Conservation (phyloP, 768 basidiomycete genomes). For the Termitomyces sp. region DNA sequence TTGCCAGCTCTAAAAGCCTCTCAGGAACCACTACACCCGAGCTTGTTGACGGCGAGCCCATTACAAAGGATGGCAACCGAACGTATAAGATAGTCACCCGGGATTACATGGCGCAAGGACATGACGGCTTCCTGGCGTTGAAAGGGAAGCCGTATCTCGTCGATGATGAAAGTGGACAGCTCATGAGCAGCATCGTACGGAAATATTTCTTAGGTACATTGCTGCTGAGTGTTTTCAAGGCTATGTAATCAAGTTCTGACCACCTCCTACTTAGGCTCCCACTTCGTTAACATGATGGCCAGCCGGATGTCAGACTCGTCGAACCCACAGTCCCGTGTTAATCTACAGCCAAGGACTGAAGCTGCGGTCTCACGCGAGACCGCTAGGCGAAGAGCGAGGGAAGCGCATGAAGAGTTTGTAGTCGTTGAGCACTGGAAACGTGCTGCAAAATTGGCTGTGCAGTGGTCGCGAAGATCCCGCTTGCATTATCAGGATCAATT, state of each 20-base stretch:
- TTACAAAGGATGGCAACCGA: conserved; percentile 49
- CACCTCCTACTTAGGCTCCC: conserved; percentile 48
- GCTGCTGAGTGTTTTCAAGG: background rate
- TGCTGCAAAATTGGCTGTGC: conserved; percentile 33
- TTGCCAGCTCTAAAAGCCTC: conserved; percentile 14
- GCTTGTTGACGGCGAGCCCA: conserved; percentile 43
- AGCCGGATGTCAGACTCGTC: conserved; percentile 25
- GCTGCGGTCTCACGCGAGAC: conserved; percentile 44
- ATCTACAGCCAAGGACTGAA: conserved; percentile 37
- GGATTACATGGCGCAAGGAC: conserved; percentile 79
- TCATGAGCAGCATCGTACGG: conserved; percentile 75
- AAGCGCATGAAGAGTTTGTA: conserved; percentile 15
- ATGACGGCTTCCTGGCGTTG: conserved; percentile 75
- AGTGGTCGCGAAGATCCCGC: conserved; percentile 37
- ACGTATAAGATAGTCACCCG: conserved; percentile 81
- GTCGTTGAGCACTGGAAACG: conserved; percentile 44
- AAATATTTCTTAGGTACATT: conserved; percentile 74
- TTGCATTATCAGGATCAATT: conserved; percentile 56
- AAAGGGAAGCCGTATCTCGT: conserved; percentile 64
- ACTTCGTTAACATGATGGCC: conserved; percentile 65
- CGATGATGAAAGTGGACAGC: conserved; percentile 77
- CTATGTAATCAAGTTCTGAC: background rate
- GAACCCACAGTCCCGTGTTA: conserved; percentile 10
- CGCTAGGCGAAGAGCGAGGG: conserved; percentile 24
- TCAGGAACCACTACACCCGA: conserved; percentile 20